These are phyloP conservation scores for Cronartium quercuum DNA, from an alignment of 1,284 basidiomycete species.

Conservation along the genomic window DNA sequence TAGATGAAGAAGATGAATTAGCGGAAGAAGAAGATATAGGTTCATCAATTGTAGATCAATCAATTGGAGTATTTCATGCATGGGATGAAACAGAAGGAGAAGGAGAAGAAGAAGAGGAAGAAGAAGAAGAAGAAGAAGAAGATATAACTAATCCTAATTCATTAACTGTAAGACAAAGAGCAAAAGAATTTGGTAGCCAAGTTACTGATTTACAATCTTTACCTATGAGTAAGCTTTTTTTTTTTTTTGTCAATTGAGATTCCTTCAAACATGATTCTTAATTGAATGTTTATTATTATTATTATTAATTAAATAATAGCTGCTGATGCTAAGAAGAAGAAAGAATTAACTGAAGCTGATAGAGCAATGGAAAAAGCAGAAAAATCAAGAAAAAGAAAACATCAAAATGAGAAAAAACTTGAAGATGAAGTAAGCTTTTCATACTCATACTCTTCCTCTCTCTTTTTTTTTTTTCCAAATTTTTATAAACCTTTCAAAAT, in stretches of 20 bases:
- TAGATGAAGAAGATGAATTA: constrained; percentile 37
- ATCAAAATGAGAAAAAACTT: constrained; percentile 37
- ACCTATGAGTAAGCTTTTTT: constrained; percentile 22
- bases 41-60: constrained; percentile 10
- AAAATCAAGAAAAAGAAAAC: constrained; percentile 36
- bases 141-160: constrained; percentile 5
- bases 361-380: constrained; percentile 38
- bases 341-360: constrained; percentile 38
- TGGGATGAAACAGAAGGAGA: constrained; percentile 21
- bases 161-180: constrained; percentile 35
- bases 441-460: background rate
- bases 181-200: constrained; percentile 35
- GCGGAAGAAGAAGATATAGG: constrained; percentile 11
- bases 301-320: background rate
- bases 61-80: constrained; percentile 11
- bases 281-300: background rate
- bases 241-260: background rate
- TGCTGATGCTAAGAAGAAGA: constrained; percentile 34
- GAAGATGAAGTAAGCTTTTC: constrained; percentile 28
- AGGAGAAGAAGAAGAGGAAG: too few relatives aligned
- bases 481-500: background rate
- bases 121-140: background rate
- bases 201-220: constrained; percentile 37
- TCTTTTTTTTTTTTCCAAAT: too few relatives aligned
- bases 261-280: background rate